These are phyloP conservation scores for Boletus vermiculosoides DNA, from an alignment of 768 basidiomycete species.

Conservation along the genomic window DNA sequence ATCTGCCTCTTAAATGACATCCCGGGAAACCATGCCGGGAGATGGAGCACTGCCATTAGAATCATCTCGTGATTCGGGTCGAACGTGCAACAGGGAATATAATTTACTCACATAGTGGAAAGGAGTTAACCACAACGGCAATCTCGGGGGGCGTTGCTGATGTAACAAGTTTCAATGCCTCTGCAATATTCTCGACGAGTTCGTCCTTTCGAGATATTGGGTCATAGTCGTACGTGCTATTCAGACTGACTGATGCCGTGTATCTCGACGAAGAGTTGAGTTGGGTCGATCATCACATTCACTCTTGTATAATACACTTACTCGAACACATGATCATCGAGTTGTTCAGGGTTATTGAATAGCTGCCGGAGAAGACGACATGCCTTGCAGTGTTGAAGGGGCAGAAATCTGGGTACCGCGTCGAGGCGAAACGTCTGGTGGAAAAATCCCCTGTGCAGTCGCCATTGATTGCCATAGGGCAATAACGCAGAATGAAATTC, in stretches of 20 bases:
- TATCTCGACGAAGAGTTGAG: neutral
- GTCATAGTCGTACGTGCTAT: constrained; percentile 4
- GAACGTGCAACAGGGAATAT: too few relatives aligned
- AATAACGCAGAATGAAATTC: neutral
- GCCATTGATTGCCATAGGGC: constrained; percentile 10
- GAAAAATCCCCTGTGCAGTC: too few relatives aligned
- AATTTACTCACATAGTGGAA: neutral
- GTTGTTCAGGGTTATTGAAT: neutral
- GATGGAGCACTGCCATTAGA: too few relatives aligned
- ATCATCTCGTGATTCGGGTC: too few relatives aligned
- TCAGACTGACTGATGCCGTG: neutral
- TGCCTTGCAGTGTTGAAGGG: neutral
- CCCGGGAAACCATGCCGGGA: too few relatives aligned
- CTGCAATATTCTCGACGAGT: neutral
- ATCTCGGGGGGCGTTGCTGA: neutral
- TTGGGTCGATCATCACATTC: neutral
- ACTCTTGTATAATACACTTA: neutral
- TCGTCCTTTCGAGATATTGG: neutral
- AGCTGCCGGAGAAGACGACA: constrained; percentile 2
- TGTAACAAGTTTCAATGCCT: neutral
- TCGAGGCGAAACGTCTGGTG: too few relatives aligned
- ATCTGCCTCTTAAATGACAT: too few relatives aligned
- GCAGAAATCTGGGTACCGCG: neutral
- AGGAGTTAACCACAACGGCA: neutral
- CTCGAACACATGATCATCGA: too few relatives aligned